Evolutionary conservation across 352 stramenopile species (phyloP), one percentile per base, ranked within the genome.

Genomic region (Pythium graminicola): DNA sequence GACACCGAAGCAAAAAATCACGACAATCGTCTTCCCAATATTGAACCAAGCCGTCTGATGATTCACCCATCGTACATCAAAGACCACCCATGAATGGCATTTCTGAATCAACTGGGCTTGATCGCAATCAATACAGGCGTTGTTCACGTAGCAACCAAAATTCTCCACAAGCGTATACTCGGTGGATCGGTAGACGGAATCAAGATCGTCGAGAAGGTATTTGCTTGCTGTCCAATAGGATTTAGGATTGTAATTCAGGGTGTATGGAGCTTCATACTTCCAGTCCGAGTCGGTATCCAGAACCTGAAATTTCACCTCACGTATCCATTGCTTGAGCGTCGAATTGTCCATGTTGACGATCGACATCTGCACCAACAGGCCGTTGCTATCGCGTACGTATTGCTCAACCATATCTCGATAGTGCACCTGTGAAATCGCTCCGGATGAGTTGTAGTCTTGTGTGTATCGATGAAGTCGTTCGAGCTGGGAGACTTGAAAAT

Each of bases 1-100:
- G 6, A 95, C 76, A 20, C 73, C 75, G 39, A 98, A 84, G 33
- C 96, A 93, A 45, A 97, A 84, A 60, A 96, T 95, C 36, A 97
- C 81, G 1, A 96, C 67, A 4, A 95, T 64, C 5, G 86, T 97
- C 62, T 92, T 93, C 44, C 65, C 69, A 24, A 97, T 91, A 42
- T 82, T 91, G 38, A 93, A 61, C 28, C 80, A 65, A 1, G 73
- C 67, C 0, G 67, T 58, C 14, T 58, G 72, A 9, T 59, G 61
- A 20, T 64, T 60, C 40, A 73, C 69, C 14, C 54, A 53, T 6
- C 72, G 75, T 6, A 88, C 87, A 46, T 96, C 85, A 54, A 83
- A 96, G 9, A 67, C 72, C 4, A 92, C 86, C 29, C 59, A 62
- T 0, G 81, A 89, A 50, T 87, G 73, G 51, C 85, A 95, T 7